Percentiles rank a stretch among this genome's conserved stretches.
Evolutionary conservation across 306 rosid genomes (phyloP).

Genomic region (Comarum palustre): DNA sequence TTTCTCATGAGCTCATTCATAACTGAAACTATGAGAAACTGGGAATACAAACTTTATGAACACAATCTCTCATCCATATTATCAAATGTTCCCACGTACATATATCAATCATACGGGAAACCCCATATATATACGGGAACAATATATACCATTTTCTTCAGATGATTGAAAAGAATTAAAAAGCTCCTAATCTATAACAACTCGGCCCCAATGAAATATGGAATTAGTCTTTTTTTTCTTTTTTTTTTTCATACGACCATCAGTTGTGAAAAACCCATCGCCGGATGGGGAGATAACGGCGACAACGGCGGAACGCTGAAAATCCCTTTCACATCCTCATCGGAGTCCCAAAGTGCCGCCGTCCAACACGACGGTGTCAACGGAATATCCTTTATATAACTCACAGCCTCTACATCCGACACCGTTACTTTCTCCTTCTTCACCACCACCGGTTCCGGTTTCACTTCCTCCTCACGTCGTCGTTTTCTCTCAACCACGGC

Average conservation of each 20-base stretch:
- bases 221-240: not conserved
- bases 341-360: constrained; percentile 59
- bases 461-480: constrained; percentile 33
- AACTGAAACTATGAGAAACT: not conserved
- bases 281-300: constrained; percentile 73
- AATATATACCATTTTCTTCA: too few relatives aligned
- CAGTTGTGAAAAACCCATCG: constrained; percentile 54
- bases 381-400: constrained; percentile 40
- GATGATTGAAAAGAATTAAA: too few relatives aligned
- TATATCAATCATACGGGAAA: not conserved
- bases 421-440: constrained; percentile 53
- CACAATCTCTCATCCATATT: not conserved
- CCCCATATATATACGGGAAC: not conserved
- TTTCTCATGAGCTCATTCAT: not conserved
- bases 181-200: too few relatives aligned
- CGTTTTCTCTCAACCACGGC: constrained; percentile 38
- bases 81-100: not conserved
- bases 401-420: not conserved
- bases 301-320: constrained; percentile 67
- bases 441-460: constrained; percentile 26
- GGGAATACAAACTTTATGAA: not conserved
- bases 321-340: constrained; percentile 41
- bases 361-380: constrained; percentile 82
- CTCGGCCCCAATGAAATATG: not conserved
- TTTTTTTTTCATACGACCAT: constrained; percentile 43